Percentiles rank a stretch among this genome's conserved stretches.
phyloP scores from a whole-genome alignment of 2,329 filamentous ascomycete species.

The Diaporthe sp. region DNA sequence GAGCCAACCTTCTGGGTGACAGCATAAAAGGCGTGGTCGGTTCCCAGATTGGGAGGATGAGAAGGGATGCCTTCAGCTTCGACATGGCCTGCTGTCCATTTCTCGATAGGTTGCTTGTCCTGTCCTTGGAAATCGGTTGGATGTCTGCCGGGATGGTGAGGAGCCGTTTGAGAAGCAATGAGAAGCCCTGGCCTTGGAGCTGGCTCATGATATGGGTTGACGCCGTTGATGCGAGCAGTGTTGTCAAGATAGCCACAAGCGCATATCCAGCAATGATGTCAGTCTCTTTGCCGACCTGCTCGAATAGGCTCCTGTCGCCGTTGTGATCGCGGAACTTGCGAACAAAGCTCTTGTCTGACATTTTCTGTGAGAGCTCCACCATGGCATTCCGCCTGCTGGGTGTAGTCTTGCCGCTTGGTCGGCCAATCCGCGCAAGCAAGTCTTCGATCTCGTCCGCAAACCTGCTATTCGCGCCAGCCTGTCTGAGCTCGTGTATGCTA shows the following conservation, averaged over 20 bases:
- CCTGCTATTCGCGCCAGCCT: conserved; percentile 74
- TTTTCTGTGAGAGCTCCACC: conserved; percentile 68
- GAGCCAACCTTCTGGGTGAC: conserved; percentile 71
- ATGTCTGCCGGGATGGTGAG: conserved; percentile 67
- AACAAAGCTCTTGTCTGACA: conserved; percentile 71
- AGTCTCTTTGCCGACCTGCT: conserved; percentile 66
- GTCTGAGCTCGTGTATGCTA: conserved; percentile 73
- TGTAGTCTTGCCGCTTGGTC: conserved; percentile 55
- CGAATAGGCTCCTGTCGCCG: conserved; percentile 75
- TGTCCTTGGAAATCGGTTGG: conserved; percentile 68
- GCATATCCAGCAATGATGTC: conserved; percentile 73
- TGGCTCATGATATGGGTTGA: conserved; percentile 69
- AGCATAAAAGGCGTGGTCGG: conserved; percentile 59
- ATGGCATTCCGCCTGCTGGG: conserved; percentile 68
- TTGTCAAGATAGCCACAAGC: conserved; percentile 71
- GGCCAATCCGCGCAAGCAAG: conserved; percentile 68
- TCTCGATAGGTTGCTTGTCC: conserved; percentile 76
- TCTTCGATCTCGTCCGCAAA: conserved; percentile 75
- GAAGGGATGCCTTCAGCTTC: conserved; percentile 63
- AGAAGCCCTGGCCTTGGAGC: conserved; percentile 64
- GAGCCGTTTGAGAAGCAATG: conserved; percentile 65
- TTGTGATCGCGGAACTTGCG: conserved; percentile 80
- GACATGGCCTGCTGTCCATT: conserved; percentile 67
- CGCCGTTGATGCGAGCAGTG: conserved; percentile 69
- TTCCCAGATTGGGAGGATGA: conserved; percentile 70